Evolutionary conservation across 257 asterid species (phyloP).

Genomic region (Solanum microdontum): DNA sequence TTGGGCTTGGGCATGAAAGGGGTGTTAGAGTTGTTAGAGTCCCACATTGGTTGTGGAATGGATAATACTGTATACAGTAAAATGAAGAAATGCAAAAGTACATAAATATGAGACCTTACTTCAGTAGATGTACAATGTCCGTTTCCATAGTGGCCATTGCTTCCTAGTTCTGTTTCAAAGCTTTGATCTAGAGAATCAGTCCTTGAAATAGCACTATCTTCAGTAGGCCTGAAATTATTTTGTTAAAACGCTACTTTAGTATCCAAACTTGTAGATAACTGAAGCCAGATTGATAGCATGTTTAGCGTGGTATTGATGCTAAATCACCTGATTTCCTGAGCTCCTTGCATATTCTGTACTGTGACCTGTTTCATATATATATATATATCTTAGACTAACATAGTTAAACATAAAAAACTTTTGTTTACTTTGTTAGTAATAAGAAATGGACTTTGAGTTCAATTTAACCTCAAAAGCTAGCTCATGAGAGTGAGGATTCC

Average conservation of each 20-base stretch:
- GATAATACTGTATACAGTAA: neutral
- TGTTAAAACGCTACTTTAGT: neutral
- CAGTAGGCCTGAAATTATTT: conserved; percentile 33
- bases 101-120: conserved; percentile 40
- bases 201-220: conserved; percentile 33
- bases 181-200: conserved; percentile 23
- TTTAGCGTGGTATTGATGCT: neutral
- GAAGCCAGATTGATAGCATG: neutral
- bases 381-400: neutral
- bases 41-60: neutral
- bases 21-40: neutral
- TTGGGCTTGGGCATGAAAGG: neutral
- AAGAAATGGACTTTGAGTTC: neutral
- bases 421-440: neutral
- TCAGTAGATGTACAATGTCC: conserved; percentile 30
- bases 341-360: conserved; percentile 62
- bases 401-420: neutral
- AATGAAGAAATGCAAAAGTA: neutral
- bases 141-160: conserved; percentile 13
- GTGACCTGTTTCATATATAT: conserved; percentile 42
- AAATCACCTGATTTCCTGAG: conserved; percentile 47
- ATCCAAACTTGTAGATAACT: neutral
- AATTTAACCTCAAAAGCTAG: neutral
- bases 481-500: neutral
- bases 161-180: conserved; percentile 27